Base-by-base conservation (phyloP, 176 grass and related monocot genomes). In the Aegilops umbellulata region DNA sequence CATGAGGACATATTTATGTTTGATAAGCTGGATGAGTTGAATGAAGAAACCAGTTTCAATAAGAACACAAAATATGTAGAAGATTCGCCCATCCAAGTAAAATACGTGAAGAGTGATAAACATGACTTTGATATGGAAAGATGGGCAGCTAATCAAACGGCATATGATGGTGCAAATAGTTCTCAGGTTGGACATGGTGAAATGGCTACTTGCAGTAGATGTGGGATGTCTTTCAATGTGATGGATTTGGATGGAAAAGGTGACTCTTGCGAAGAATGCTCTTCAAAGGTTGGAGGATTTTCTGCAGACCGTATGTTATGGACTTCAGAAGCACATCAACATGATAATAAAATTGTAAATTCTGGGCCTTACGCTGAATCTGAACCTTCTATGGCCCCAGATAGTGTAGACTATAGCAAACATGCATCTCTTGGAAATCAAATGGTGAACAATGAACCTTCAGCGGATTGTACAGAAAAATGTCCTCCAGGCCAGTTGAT, bases 1-100 rank as follows among this genome's bases (percentile, higher is more conserved):
- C 92, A 89, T 31, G 88, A 92, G 32, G 92, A 98, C 72, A 81
- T 95, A 79, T 92, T 92, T 94, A 82, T 92, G 78, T 89, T 94
- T 83, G 97, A 98, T 87, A 96, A 94, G 69, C 81, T 92, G 82
- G 78, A 98, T 72, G 90, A 89, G 53, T 58, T 92, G 67, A 88
- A 87, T 86, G 92, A 96, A 84, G 86, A 92, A 74, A 23, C 29
- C n/a, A 72, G 46, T 49, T 64, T 30, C 88, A 66, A 84, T 36
- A 78, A 82, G 72, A 84, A 30, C 27, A 47, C 44, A 5, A 78
- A 83, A 65, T 79, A 53, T 83, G 82, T 30, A 7, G 65, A 87
- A 27, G 86, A 84, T 42, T 58, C 77, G 16, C n/a, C 83, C 3
- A 32, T 46, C 22, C 47, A 8, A 55, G 76, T 87, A 36, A 69